phyloP scores from a whole-genome alignment of 257 asterid genomes.

The Petunia axillaris region DNA sequence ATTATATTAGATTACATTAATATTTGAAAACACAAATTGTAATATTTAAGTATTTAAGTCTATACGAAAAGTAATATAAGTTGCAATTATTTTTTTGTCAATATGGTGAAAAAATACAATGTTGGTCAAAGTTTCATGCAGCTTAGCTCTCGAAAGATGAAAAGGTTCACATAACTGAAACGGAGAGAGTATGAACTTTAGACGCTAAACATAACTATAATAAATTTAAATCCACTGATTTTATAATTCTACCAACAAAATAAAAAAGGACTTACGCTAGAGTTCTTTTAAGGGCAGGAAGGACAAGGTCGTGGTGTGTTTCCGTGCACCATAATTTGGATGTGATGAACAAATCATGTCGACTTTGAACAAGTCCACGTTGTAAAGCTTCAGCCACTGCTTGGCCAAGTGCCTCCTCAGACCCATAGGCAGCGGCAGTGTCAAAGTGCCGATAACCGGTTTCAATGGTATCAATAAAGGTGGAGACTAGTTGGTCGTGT shows the following conservation, averaged over 20 bases:
- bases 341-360: conserved; percentile 53
- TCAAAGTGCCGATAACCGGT: conserved; percentile 60
- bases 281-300: conserved; percentile 47
- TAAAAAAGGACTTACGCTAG: conserved; percentile 38
- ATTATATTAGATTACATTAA: too few relatives aligned
- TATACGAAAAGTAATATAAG: too few relatives aligned
- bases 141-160: too few relatives aligned
- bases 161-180: too few relatives aligned
- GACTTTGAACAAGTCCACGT: conserved; percentile 41
- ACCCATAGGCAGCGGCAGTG: conserved; percentile 50
- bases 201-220: too few relatives aligned
- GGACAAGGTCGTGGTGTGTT: conserved; percentile 44
- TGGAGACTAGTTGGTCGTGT: conserved; percentile 37
- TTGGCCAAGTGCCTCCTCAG: conserved; percentile 49
- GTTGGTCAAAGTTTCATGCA: too few relatives aligned
- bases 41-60: too few relatives aligned
- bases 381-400: conserved; percentile 46
- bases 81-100: too few relatives aligned
- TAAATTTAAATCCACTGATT: too few relatives aligned
- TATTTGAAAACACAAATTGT: too few relatives aligned
- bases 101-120: too few relatives aligned
- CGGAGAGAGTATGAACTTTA: too few relatives aligned
- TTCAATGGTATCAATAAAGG: conserved; percentile 40
- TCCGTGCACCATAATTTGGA: conserved; percentile 45
- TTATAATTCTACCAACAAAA: background rate